A percentile compares a stretch with the other conserved stretches of the same genome.
Conservation (phyloP, 2,329 filamentous ascomycete genomes). For the Hypoxylon sp. region DNA sequence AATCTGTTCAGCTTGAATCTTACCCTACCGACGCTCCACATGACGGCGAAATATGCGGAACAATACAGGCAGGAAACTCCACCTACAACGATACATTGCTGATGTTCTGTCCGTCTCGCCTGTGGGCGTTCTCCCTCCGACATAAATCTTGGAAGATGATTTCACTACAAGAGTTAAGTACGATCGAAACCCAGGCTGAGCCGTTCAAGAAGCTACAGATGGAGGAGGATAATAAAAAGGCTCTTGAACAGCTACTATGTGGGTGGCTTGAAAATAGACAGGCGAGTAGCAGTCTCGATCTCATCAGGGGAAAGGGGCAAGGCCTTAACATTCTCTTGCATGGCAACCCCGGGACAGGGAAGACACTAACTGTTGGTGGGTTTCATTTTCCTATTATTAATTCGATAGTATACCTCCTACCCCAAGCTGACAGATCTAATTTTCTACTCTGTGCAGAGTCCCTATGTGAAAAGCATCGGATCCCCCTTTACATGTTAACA, state of each 20-base stretch:
- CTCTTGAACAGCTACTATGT: conserved; percentile 1
- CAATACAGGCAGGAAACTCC: background rate
- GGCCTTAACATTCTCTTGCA: conserved; percentile 36
- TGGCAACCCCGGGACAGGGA: conserved; percentile 39
- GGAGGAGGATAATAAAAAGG: background rate
- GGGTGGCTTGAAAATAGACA: conserved; percentile 14
- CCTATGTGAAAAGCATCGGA: conserved; percentile 32
- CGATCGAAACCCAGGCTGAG: background rate
- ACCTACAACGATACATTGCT: background rate
- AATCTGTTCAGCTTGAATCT: conserved; percentile 26
- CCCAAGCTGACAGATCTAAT: background rate
- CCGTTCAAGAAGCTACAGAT: conserved; percentile 11
- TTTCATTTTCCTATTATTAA: background rate
- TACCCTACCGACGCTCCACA: conserved; percentile 25
- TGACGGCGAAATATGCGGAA: conserved; percentile 27
- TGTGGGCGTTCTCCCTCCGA: conserved; percentile 44
- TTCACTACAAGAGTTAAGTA: conserved; percentile 18
- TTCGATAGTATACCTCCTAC: background rate
- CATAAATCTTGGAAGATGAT: conserved; percentile 40
- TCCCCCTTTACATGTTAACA: conserved; percentile 39
- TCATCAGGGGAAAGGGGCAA: conserved; percentile 19
- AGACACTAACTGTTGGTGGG: conserved; percentile 43
- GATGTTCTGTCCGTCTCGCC: conserved; percentile 37
- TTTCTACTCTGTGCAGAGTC: conserved; percentile 33
- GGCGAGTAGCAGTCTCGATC: background rate